A percentile compares a stretch with the other conserved stretches of the same genome.
phyloP scores from a whole-genome alignment of 108 stramenopile species.

The Nitzschia inconspicua region DNA sequence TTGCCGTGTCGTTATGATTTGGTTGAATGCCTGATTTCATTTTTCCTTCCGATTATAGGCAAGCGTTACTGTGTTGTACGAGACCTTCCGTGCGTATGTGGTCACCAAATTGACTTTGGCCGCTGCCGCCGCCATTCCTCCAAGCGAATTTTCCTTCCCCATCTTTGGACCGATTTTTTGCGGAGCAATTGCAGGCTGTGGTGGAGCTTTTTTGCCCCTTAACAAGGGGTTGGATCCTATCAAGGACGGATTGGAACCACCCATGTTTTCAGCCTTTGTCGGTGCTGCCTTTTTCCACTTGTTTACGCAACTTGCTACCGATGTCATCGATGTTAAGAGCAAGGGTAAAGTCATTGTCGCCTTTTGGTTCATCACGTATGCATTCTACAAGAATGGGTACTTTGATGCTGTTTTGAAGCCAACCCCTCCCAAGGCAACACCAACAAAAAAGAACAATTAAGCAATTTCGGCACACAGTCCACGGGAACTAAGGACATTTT shows the following conservation, averaged over 20 bases:
- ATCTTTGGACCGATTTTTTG: constrained; percentile 91
- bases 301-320: constrained; percentile 65
- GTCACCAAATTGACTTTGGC: constrained; percentile 60
- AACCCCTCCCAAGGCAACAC: too few species aligned
- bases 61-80: constrained; percentile 58
- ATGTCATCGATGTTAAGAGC: constrained; percentile 48
- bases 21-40: not conserved
- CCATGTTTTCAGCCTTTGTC: constrained; percentile 71
- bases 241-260: constrained; percentile 63
- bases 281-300: constrained; percentile 79
- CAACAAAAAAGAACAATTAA: too few species aligned
- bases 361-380: constrained; percentile 66
- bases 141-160: constrained; percentile 69
- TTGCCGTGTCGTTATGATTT: not conserved
- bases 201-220: constrained; percentile 84
- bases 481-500: too few species aligned
- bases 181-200: constrained; percentile 83
- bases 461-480: too few species aligned
- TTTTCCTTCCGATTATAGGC: constrained; percentile 13
- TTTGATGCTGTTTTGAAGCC: constrained; percentile 8
- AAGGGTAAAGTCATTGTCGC: constrained; percentile 77
- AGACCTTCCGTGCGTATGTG: constrained; percentile 67
- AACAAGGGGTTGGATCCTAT: constrained; percentile 88
- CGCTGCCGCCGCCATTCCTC: constrained; percentile 60
- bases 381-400: constrained; percentile 27